Evolutionary conservation across 164 flowering plant genomes (phyloP).

Genomic region (Macadamia tetraphylla): DNA sequence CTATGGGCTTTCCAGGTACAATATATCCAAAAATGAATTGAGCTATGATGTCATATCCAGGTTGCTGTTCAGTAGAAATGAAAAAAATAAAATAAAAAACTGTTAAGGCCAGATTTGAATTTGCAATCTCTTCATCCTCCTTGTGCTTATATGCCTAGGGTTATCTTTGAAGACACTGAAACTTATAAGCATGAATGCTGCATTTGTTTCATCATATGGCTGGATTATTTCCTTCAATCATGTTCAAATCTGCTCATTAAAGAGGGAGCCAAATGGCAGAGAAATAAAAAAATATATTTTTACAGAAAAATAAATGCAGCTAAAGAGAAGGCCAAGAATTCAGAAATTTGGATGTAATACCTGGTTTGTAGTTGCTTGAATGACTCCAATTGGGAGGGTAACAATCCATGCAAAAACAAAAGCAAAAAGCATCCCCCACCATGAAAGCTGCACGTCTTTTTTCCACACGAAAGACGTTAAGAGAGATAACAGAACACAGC

Average conservation of each 20-base stretch:
- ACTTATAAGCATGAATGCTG: too few relatives aligned
- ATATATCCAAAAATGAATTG: conserved; percentile 84
- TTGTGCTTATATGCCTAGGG: too few relatives aligned
- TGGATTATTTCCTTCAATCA: too few relatives aligned
- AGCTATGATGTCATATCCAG: conserved; percentile 95
- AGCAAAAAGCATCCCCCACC: conserved; percentile 54
- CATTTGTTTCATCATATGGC: too few relatives aligned
- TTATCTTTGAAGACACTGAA: too few relatives aligned
- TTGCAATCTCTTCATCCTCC: neutral
- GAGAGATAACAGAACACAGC: conserved; percentile 1
- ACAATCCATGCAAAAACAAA: conserved; percentile 71
- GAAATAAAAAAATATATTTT: too few relatives aligned
- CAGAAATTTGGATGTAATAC: conserved; percentile 21
- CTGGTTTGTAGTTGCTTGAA: conserved; percentile 97
- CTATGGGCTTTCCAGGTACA: conserved; percentile 87
- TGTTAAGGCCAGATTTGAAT: neutral
- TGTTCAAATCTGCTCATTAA: too few relatives aligned
- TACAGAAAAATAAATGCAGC: neutral
- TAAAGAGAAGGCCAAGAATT: neutral
- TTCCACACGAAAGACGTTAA: conserved; percentile 1
- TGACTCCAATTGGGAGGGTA: conserved; percentile 92
- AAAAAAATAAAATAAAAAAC: neutral
- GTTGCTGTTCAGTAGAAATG: conserved; percentile 58
- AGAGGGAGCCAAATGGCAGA: too few relatives aligned
- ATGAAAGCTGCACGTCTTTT: conserved; percentile 16